phyloP scores from a whole-genome alignment of 1,284 basidiomycete species.

The Apiotrichum mycotoxinovorans region DNA sequence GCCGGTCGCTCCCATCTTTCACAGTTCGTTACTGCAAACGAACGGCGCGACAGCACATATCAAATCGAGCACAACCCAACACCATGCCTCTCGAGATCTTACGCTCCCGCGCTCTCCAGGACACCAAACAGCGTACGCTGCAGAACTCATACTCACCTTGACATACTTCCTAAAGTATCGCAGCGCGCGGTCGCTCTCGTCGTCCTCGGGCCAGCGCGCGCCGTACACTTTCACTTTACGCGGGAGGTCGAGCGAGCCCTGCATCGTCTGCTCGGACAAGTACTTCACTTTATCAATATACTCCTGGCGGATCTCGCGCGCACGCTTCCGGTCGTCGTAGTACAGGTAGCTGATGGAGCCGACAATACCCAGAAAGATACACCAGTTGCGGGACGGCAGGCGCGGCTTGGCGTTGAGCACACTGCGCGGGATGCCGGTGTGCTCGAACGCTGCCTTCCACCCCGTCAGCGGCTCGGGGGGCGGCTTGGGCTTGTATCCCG shows the following conservation, averaged over 20 bases:
- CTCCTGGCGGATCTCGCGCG: conserved; percentile 67
- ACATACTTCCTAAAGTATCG: conserved; percentile 93
- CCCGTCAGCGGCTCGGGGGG: conserved; percentile 31
- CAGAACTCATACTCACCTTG: conserved; percentile 76
- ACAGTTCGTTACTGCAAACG: too few relatives aligned
- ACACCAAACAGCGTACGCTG: too few relatives aligned
- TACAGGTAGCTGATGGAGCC: conserved; percentile 69
- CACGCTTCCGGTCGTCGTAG: conserved; percentile 77
- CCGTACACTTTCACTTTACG: conserved; percentile 84
- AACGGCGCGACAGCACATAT: too few relatives aligned
- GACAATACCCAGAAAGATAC: conserved; percentile 75
- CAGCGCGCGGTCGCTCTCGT: conserved; percentile 78
- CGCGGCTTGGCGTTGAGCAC: conserved; percentile 52
- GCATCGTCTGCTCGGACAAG: conserved; percentile 65
- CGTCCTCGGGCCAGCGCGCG: conserved; percentile 88
- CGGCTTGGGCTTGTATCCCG: conserved; percentile 3
- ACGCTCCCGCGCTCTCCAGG: background rate
- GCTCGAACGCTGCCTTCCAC: conserved; percentile 48
- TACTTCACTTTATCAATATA: conserved; percentile 78
- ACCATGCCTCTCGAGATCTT: too few relatives aligned
- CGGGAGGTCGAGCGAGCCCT: conserved; percentile 62
- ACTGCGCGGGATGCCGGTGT: conserved; percentile 52
- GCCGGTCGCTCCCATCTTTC: too few relatives aligned
- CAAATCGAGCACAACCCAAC: too few relatives aligned
- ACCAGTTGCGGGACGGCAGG: conserved; percentile 85